Conservation (phyloP, 1,139 yeast species). For the Pneumocystis oryctolagi region DNA sequence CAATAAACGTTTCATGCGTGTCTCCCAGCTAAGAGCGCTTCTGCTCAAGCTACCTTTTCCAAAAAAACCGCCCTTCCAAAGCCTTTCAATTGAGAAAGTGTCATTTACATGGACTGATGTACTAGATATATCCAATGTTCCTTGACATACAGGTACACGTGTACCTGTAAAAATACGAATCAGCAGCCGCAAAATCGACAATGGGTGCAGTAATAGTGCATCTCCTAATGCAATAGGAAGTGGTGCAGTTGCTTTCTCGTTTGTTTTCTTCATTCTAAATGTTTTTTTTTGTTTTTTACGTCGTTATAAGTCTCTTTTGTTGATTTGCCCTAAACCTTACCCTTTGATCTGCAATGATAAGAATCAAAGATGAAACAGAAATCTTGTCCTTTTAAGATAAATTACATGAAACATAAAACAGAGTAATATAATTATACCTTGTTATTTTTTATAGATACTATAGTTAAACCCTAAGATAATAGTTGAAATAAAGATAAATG, state of each 20-base stretch:
- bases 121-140: neutral
- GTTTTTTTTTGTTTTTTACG: too few relatives aligned
- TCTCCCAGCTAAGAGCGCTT: slow-evolving; percentile 82
- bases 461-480: too few relatives aligned
- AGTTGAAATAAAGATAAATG: too few relatives aligned
- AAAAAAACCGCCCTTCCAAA: slow-evolving; percentile 83
- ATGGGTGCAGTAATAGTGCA: neutral
- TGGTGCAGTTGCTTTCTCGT: neutral
- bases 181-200: neutral
- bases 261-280: neutral
- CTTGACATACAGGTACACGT: neutral
- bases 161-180: neutral
- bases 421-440: too few relatives aligned
- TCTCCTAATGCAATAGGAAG: neutral
- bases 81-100: slow-evolving; percentile 34
- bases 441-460: too few relatives aligned
- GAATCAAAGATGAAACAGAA: too few relatives aligned
- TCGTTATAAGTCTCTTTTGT: too few relatives aligned
- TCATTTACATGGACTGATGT: slow-evolving; percentile 22
- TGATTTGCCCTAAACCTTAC: too few relatives aligned
- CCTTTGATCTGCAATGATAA: too few relatives aligned
- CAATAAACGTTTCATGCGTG: slow-evolving; percentile 44
- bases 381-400: too few relatives aligned
- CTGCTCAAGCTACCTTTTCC: slow-evolving; percentile 86
- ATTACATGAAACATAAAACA: too few relatives aligned